Conservation (phyloP, 2,329 filamentous ascomycete genomes). For the Aspergillus persii region DNA sequence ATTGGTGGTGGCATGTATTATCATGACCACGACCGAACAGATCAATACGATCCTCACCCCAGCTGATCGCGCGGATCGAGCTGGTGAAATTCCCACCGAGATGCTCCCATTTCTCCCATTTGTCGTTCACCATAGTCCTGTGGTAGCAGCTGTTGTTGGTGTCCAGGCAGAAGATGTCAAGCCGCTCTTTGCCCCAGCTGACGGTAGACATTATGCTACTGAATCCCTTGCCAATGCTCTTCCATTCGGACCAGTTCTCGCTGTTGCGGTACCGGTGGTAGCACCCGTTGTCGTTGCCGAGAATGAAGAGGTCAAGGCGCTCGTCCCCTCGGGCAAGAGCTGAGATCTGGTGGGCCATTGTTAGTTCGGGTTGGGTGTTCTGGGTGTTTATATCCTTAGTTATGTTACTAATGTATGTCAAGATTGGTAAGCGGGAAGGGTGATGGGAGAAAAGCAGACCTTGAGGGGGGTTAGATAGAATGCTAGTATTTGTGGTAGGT, state of each 20-base stretch:
- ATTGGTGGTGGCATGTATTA: not conserved
- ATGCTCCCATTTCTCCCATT: not conserved
- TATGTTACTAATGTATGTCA: not conserved
- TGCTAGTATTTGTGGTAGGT: too few relatives aligned
- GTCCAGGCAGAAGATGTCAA: not conserved
- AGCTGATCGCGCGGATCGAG: not conserved
- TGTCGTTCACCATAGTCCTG: not conserved
- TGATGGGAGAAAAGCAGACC: too few relatives aligned
- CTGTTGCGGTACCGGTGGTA: not conserved
- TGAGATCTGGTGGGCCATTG: not conserved
- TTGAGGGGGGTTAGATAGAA: too few relatives aligned
- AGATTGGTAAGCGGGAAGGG: too few relatives aligned
- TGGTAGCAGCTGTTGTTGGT: not conserved
- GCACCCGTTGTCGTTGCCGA: not conserved
- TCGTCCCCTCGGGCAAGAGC: not conserved
- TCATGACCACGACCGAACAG: not conserved
- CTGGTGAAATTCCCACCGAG: not conserved
- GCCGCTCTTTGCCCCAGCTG: not conserved
- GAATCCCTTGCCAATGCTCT: not conserved
- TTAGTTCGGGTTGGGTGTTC: not conserved
- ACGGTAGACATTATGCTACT: not conserved
- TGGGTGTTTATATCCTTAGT: not conserved
- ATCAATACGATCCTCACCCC: not conserved
- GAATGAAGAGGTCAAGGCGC: not conserved
- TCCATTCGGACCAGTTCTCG: not conserved